Percentiles rank a stretch among this genome's conserved stretches.
phyloP scores from a whole-genome alignment of 495 filamentous ascomycete species.

The Beverwykella pulmonaria region DNA sequence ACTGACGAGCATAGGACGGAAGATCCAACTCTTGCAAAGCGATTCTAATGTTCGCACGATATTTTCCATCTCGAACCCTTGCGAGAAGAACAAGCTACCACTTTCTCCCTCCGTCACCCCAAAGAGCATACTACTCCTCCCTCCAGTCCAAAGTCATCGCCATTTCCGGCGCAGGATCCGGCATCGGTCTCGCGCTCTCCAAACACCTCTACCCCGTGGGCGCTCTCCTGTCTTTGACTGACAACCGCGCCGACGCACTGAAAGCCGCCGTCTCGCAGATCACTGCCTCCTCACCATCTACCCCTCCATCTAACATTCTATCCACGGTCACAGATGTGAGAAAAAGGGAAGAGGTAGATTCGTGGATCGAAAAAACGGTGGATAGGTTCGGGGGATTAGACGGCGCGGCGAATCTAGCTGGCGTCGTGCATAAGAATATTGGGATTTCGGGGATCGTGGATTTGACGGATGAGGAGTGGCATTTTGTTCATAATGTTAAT shows the following conservation, averaged over 20 bases:
- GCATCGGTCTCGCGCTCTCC: conserved; percentile 30
- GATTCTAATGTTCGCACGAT: no score
- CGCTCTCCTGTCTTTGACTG: conserved; percentile 19
- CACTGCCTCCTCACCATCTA: no score
- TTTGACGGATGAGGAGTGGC: conserved; percentile 39
- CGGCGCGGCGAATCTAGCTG: conserved; percentile 63
- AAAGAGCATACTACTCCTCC: no score
- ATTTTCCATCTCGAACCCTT: no score
- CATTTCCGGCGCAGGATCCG: conserved; percentile 23
- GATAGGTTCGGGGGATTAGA: conserved; percentile 49
- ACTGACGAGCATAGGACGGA: no score
- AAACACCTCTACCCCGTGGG: conserved; percentile 23
- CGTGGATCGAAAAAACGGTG: conserved; percentile 18
- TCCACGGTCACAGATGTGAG: conserved; percentile 19
- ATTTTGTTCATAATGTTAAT: conserved; percentile 43
- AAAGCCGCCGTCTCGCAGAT: no score
- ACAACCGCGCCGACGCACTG: conserved; percentile 6
- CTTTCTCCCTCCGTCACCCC: no score
- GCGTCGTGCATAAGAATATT: conserved; percentile 48
- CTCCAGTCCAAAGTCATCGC: conserved; percentile 13
- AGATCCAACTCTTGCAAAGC: no score
- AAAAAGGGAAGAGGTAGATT: conserved; percentile 5
- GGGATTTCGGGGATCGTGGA: conserved; percentile 47
- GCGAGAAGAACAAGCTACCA: no score
- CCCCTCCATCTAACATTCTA: conserved; percentile 10